These are phyloP conservation scores for Pseudocercospora fuligena DNA, from an alignment of 2,329 filamentous ascomycete species.

Conservation along the genomic window DNA sequence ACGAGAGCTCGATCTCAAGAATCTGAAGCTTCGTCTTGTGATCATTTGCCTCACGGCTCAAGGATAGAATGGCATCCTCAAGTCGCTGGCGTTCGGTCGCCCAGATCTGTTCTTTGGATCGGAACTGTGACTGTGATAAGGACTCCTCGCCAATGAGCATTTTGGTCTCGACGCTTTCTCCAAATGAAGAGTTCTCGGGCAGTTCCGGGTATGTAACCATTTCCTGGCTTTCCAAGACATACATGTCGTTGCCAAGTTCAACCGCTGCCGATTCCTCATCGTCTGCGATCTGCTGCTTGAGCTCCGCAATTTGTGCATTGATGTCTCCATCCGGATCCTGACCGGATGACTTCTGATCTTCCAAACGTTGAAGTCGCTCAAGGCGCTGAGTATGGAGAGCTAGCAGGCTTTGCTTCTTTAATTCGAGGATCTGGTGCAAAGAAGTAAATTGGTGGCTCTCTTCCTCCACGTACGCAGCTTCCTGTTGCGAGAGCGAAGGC, in stretches of 20 bases:
- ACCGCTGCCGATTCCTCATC: slow-evolving; percentile 28
- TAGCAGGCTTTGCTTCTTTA: slow-evolving; percentile 43
- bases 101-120: slow-evolving; percentile 23
- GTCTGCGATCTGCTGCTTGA: slow-evolving; percentile 37
- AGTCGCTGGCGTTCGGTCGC: slow-evolving; percentile 36
- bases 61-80: slow-evolving; percentile 47
- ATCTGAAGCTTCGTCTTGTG: slow-evolving; percentile 48
- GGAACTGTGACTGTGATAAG: slow-evolving; percentile 23
- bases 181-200: slow-evolving; percentile 18
- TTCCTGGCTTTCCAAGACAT: slow-evolving; percentile 38
- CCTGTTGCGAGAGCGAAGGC: slow-evolving; percentile 30
- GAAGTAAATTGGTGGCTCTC: slow-evolving; percentile 35
- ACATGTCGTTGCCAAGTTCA: slow-evolving; percentile 37
- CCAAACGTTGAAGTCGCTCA: slow-evolving; percentile 18
- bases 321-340: slow-evolving; percentile 25
- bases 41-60: slow-evolving; percentile 46
- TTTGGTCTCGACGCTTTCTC: slow-evolving; percentile 17
- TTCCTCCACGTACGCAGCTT: slow-evolving; percentile 32
- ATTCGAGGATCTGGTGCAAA: slow-evolving; percentile 38
- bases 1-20: slow-evolving; percentile 50
- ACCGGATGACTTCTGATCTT: slow-evolving; percentile 13
- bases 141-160: slow-evolving; percentile 18
- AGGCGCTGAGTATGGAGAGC: slow-evolving; percentile 45
- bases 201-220: slow-evolving; percentile 36
- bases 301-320: slow-evolving; percentile 19